phyloP scores from a whole-genome alignment of 106 monocot genomes.

The Dactylorhiza incarnata region DNA sequence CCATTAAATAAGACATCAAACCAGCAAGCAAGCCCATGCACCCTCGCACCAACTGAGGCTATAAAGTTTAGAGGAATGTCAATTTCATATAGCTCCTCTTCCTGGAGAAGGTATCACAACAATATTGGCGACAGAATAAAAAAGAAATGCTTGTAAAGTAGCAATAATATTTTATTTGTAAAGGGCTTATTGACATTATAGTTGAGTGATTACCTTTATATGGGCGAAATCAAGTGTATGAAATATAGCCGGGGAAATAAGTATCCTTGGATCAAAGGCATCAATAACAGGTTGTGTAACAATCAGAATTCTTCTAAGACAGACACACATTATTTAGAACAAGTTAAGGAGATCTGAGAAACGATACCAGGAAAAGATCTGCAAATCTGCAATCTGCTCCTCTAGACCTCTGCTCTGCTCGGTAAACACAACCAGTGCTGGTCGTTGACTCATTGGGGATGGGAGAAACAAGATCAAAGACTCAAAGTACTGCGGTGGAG shows the following conservation, averaged over 20 bases:
- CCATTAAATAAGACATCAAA: slow-evolving; percentile 98
- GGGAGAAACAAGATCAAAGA: no score
- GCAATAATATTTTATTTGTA: background rate
- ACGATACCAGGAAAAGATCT: no score
- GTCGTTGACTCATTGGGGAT: no score
- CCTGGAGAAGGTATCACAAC: slow-evolving; percentile 34
- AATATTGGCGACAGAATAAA: background rate
- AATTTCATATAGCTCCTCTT: slow-evolving; percentile 91
- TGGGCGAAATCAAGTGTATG: slow-evolving; percentile 68
- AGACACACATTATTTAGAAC: no score
- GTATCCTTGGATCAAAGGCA: no score
- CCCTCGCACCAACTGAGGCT: slow-evolving; percentile 70
- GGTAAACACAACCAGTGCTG: no score
- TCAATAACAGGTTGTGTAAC: no score
- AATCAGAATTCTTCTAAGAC: no score
- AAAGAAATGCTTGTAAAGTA: background rate
- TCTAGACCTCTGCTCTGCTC: no score
- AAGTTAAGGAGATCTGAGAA: no score
- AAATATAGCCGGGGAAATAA: slow-evolving; percentile 67
- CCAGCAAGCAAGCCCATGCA: slow-evolving; percentile 97
- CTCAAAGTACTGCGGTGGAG: no score
- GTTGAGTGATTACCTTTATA: slow-evolving; percentile 56
- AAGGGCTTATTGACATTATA: background rate
- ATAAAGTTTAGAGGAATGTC: slow-evolving; percentile 74
- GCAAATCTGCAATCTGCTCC: no score